Conservation (phyloP, 306 rosid species). For the Quercus alba region DNA sequence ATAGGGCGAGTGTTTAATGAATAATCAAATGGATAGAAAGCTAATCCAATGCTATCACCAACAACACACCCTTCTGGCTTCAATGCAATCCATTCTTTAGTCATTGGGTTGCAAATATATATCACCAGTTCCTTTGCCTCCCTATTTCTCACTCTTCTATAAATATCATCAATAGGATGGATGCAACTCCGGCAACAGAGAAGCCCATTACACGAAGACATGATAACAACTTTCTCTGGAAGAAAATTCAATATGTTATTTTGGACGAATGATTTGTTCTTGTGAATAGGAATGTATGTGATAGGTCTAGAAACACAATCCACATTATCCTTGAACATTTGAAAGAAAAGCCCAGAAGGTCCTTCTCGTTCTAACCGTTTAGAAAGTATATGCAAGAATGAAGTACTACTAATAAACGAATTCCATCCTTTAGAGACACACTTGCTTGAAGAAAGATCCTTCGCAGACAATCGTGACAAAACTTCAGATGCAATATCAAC, state of each 20-base stretch:
- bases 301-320: not conserved
- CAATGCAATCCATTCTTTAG: not conserved
- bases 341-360: not conserved
- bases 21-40: not conserved
- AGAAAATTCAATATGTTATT: no score
- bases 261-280: no score
- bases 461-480: not conserved
- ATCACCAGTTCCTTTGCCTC: no score
- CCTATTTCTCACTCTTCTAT: no score
- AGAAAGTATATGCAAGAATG: not conserved
- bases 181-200: no score
- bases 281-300: no score
- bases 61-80: not conserved
- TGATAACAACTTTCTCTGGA: no score
- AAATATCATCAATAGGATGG: no score
- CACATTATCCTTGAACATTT: not conserved
- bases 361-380: not conserved
- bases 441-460: not conserved
- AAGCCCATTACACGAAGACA: no score
- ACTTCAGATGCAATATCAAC: not conserved
- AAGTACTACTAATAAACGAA: not conserved
- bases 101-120: no score
- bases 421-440: not conserved
- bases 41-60: not conserved
- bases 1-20: no score